Evolutionary conservation across 1,284 basidiomycete genomes (phyloP).

Genomic region (Heterobasidion parviporum): DNA sequence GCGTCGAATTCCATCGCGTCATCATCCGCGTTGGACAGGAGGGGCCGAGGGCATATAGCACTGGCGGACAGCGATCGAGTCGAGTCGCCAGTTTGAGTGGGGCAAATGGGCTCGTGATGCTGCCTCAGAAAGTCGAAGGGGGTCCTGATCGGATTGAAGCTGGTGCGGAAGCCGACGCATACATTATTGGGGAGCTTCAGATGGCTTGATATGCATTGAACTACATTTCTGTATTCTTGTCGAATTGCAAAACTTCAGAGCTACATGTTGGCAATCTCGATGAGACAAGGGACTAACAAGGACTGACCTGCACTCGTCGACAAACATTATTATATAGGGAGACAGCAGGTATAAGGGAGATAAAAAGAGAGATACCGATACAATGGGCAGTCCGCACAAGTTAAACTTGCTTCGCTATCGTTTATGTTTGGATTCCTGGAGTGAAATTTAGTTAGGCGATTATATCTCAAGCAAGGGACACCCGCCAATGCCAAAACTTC

Average conservation of each 20-base stretch:
- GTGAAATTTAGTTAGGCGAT: not conserved
- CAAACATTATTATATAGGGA: no score
- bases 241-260: not conserved
- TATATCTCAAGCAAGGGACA: not conserved
- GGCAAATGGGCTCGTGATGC: constrained; percentile 69
- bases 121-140: constrained; percentile 41
- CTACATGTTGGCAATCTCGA: not conserved
- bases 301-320: no score
- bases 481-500: constrained; percentile 51
- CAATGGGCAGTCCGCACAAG: no score
- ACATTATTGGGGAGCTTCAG: constrained; percentile 63
- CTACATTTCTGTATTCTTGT: not conserved
- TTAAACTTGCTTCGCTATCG: not conserved
- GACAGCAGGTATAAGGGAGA: no score
- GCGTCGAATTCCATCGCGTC: constrained; percentile 80
- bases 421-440: not conserved
- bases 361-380: no score
- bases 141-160: constrained; percentile 33
- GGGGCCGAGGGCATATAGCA: constrained; percentile 62
- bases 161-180: constrained; percentile 48
- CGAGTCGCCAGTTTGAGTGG: constrained; percentile 69
- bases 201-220: constrained; percentile 9
- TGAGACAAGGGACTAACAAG: no score
- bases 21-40: constrained; percentile 38
- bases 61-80: constrained; percentile 80